Evolutionary conservation across 176 grass and related monocot species (phyloP).

Genomic region (Poa annua): DNA sequence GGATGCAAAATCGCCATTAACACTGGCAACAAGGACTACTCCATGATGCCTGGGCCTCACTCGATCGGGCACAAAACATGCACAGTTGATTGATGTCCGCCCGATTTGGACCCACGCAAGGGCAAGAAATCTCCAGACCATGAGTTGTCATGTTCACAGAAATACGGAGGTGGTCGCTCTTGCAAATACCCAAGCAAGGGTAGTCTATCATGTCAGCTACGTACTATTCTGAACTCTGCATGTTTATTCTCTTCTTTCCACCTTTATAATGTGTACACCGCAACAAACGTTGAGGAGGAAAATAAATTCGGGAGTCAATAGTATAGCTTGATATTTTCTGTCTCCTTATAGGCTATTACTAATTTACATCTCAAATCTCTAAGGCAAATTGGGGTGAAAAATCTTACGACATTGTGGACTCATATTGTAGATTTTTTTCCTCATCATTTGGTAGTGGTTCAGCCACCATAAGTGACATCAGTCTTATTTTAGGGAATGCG

Average conservation of each 20-base stretch:
- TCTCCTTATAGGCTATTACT: no score
- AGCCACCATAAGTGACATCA: background rate
- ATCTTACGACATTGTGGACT: no score
- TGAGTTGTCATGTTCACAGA: slow-evolving; percentile 4
- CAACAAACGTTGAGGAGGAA: no score
- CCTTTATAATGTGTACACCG: no score
- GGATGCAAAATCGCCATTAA: background rate
- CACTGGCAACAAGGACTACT: slow-evolving; percentile 23
- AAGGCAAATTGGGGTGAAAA: no score
- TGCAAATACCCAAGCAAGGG: no score
- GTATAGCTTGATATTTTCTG: no score
- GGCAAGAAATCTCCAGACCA: slow-evolving; percentile 22
- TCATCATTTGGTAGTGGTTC: background rate
- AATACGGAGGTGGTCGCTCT: slow-evolving; percentile 3
- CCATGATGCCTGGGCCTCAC: slow-evolving; percentile 15
- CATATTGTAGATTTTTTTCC: background rate
- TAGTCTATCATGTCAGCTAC: background rate
- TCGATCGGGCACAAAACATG: background rate
- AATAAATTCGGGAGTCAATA: no score
- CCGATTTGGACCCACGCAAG: slow-evolving; percentile 41
- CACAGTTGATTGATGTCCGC: slow-evolving; percentile 40
- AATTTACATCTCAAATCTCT: no score
- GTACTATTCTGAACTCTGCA: background rate
- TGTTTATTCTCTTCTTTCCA: no score
- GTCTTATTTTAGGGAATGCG: background rate